Percentiles rank a stretch among this genome's conserved stretches.
Evolutionary conservation across 148 eudicot genomes (phyloP).

Genomic region (Chenopodium album): DNA sequence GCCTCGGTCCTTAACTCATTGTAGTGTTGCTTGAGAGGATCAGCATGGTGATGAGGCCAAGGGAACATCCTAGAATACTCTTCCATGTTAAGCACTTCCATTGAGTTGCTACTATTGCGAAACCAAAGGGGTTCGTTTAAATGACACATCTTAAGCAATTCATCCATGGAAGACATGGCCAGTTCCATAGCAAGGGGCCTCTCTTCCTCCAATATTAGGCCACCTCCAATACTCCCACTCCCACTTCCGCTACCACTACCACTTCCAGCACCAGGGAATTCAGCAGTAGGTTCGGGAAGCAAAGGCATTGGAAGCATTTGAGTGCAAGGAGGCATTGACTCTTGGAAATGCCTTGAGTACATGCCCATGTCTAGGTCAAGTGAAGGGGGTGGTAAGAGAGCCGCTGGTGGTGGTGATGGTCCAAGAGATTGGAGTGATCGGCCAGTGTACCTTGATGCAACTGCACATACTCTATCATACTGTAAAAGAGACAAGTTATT

Average conservation of each 20-base stretch:
- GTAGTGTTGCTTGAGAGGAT: constrained; percentile 34
- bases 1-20: constrained; percentile 62
- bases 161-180: constrained; percentile 69
- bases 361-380: constrained; percentile 79
- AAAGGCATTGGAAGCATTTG: constrained; percentile 56
- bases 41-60: constrained; percentile 37
- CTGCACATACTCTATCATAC: constrained; percentile 71
- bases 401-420: constrained; percentile 36
- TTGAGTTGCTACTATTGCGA: constrained; percentile 23
- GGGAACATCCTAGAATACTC: constrained; percentile 73
- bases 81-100: constrained; percentile 67
- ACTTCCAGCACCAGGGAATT: constrained; percentile 29
- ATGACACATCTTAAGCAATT: constrained; percentile 67
- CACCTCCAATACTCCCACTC: constrained; percentile 14
- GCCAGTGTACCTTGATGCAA: constrained; percentile 57
- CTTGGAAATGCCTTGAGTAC: constrained; percentile 68
- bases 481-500: constrained; percentile 21
- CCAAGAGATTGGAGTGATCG: constrained; percentile 52
- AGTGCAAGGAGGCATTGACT: constrained; percentile 36
- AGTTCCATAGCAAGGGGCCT: constrained; percentile 69
- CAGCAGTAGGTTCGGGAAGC: constrained; percentile 40
- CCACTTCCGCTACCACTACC: constrained; percentile 16
- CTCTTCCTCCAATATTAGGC: constrained; percentile 66
- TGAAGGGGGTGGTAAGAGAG: constrained; percentile 53
- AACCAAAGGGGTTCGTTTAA: constrained; percentile 73